Evolutionary conservation across 2,329 filamentous ascomycete genomes (phyloP).

Genomic region (Apiospora arundinis): DNA sequence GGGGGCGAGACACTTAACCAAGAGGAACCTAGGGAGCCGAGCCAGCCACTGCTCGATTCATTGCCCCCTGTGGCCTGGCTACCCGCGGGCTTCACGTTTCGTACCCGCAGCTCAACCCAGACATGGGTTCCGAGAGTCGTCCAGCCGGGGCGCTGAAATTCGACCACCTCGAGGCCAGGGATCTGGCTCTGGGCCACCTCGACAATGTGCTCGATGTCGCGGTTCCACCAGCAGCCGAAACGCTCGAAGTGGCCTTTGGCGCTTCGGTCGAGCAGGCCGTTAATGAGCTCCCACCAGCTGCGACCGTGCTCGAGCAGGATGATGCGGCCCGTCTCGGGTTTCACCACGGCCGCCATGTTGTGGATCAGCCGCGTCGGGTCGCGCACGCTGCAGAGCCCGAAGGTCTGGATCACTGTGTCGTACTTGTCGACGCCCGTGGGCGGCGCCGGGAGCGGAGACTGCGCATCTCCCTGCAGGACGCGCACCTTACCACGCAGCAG

Average conservation of each 20-base stretch:
- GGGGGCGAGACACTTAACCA: slow-evolving; percentile 17
- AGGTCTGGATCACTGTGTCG: slow-evolving; percentile 69
- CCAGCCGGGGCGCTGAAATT: slow-evolving; percentile 57
- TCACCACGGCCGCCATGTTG: slow-evolving; percentile 58
- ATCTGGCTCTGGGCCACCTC: slow-evolving; percentile 52
- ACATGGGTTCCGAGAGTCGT: slow-evolving; percentile 64
- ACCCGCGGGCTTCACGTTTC: background rate
- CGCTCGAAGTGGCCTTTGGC: slow-evolving; percentile 62
- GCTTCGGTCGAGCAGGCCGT: slow-evolving; percentile 60
- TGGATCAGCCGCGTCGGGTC: slow-evolving; percentile 60
- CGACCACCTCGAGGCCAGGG: slow-evolving; percentile 63
- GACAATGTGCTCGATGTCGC: slow-evolving; percentile 64
- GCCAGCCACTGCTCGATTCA: slow-evolving; percentile 12
- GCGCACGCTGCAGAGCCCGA: slow-evolving; percentile 67
- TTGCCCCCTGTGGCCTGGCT: background rate
- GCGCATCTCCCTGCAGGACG: slow-evolving; percentile 57
- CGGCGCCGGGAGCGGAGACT: slow-evolving; percentile 48
- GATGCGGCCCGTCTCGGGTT: slow-evolving; percentile 63
- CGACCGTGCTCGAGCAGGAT: slow-evolving; percentile 68
- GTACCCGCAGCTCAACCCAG: slow-evolving; percentile 61
- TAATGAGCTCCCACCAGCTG: slow-evolving; percentile 60
- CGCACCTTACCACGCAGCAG: slow-evolving; percentile 52
- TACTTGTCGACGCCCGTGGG: slow-evolving; percentile 53
- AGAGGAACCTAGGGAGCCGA: slow-evolving; percentile 20
- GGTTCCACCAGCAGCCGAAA: slow-evolving; percentile 74